These are phyloP conservation scores for Arachnomyces sp. DNA, from an alignment of 2,329 filamentous ascomycete genomes.

Conservation along the genomic window DNA sequence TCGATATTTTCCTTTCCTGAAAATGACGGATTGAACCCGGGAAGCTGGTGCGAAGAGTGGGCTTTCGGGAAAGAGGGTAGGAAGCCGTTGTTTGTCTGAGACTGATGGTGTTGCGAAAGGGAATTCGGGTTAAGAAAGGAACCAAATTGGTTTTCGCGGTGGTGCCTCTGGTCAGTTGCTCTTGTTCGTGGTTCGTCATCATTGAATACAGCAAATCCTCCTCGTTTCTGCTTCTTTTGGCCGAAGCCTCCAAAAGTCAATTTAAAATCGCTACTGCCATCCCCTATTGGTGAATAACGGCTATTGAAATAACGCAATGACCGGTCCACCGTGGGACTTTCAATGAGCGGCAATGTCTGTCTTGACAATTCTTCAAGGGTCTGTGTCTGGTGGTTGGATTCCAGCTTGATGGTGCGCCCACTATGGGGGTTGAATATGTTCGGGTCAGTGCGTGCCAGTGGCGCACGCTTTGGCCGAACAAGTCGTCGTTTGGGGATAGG, in stretches of 20 bases:
- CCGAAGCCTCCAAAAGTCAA: constrained; percentile 24
- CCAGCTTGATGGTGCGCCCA: constrained; percentile 19
- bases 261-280: constrained; percentile 27
- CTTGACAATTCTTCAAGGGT: constrained; percentile 9
- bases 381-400: constrained; percentile 6
- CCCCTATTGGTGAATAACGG: constrained; percentile 15
- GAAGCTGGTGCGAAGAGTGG: constrained; percentile 6
- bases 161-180: constrained; percentile 11
- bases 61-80: constrained; percentile 13
- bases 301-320: constrained; percentile 14
- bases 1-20: constrained; percentile 34
- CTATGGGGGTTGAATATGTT: constrained; percentile 24
- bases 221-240: constrained; percentile 18
- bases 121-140: constrained; percentile 17
- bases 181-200: constrained; percentile 17
- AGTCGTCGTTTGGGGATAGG: constrained; percentile 32
- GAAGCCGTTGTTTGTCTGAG: constrained; percentile 5
- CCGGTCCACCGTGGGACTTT: constrained; percentile 14
- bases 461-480: constrained; percentile 21
- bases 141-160: constrained; percentile 4
- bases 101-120: constrained; percentile 13
- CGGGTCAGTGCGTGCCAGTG: constrained; percentile 25
- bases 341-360: constrained; percentile 16
- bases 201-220: constrained; percentile 30
- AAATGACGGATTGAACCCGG: too few relatives aligned